Base-by-base conservation (phyloP, 768 basidiomycete genomes). In the Collybiopsis luxurians region DNA sequence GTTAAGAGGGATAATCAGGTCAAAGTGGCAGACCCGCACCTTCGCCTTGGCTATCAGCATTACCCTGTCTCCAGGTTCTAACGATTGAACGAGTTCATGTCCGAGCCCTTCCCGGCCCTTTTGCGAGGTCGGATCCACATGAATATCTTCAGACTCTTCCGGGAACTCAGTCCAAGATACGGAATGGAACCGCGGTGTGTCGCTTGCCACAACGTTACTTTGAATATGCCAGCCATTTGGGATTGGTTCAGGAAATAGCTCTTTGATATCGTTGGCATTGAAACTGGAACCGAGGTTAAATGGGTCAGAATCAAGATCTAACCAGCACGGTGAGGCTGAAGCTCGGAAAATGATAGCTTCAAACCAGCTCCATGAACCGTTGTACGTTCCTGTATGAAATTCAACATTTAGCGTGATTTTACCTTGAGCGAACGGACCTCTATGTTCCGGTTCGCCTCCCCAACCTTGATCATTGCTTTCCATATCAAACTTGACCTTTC, bases 381-480 rank as follows among this genome's bases (percentile, higher is more conserved):
- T 57, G 43, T 67, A 67, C 7, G 67, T 68, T 15, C 67, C 67
- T 68, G 30, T 3, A 50, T 31, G 42, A 10, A n/a, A 13, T 7
- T 15, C 30, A 4, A 28, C 6, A 17, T 7, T 19, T 15, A 36
- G 11, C 12, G 13, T 21, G 3, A 23, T 39, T 13, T 23, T 2
- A 21, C 17, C n/a, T 21, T 53, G 9, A 21, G 13, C 17, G 12
- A 51, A 4, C 43, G 3, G 17, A 49, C 66, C 67, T 64, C 39
- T 52, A 44, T 27, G 44, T 27, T 36, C 60, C 31, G 15, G 47
- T 27, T 19, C 47, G 10, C n/a, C 62, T 53, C 59, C 53, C 61
- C 61, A 64, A 19, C 67, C 66, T 53, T 68, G 67, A 56, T 69
- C 67, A 53, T 56, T 31, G 56, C 67, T 67, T 13, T 47, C 21